Percentiles rank a stretch among this genome's conserved stretches.
phyloP scores from a whole-genome alignment of 768 basidiomycete genomes.

The Lanmaoa pseudosensibilis region DNA sequence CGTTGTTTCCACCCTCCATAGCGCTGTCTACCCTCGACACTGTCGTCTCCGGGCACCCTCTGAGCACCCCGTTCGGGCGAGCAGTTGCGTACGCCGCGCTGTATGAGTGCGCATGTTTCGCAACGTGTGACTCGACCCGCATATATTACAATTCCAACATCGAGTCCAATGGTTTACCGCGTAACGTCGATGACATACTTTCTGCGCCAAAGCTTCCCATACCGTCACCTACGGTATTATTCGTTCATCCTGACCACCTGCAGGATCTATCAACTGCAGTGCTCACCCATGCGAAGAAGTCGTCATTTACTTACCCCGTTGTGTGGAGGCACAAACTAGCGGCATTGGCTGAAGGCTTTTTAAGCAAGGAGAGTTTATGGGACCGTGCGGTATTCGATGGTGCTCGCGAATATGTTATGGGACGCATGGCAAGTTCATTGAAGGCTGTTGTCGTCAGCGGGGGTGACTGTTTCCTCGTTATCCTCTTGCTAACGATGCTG shows the following conservation, averaged over 20 bases:
- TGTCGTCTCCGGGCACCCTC: slow-evolving; percentile 68
- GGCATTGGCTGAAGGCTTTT: slow-evolving; percentile 66
- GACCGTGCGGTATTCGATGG: slow-evolving; percentile 74
- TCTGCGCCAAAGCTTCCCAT: slow-evolving; percentile 52
- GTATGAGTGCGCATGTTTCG: slow-evolving; percentile 72
- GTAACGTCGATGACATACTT: slow-evolving; percentile 48
- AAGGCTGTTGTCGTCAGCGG: slow-evolving; percentile 72
- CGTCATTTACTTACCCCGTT: slow-evolving; percentile 54
- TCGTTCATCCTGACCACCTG: slow-evolving; percentile 66
- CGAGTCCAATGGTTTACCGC: slow-evolving; percentile 7
- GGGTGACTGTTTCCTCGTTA: slow-evolving; percentile 44
- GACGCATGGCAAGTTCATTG: slow-evolving; percentile 59
- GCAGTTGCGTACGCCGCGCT: slow-evolving; percentile 78
- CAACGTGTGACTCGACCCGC: slow-evolving; percentile 58
- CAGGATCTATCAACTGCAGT: slow-evolving; percentile 54
- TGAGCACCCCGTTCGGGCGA: slow-evolving; percentile 78
- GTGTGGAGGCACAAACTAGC: slow-evolving; percentile 80
- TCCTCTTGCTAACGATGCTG: neutral
- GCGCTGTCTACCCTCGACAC: slow-evolving; percentile 72
- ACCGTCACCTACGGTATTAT: slow-evolving; percentile 78
- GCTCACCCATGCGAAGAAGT: slow-evolving; percentile 51
- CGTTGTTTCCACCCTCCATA: slow-evolving; percentile 72
- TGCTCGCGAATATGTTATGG: slow-evolving; percentile 60
- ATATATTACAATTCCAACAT: slow-evolving; percentile 40
- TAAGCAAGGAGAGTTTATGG: slow-evolving; percentile 81